Percentiles rank a stretch among this genome's conserved stretches.
Evolutionary conservation across 176 grass and related monocot genomes (phyloP).

Genomic region (Musa acuminata): DNA sequence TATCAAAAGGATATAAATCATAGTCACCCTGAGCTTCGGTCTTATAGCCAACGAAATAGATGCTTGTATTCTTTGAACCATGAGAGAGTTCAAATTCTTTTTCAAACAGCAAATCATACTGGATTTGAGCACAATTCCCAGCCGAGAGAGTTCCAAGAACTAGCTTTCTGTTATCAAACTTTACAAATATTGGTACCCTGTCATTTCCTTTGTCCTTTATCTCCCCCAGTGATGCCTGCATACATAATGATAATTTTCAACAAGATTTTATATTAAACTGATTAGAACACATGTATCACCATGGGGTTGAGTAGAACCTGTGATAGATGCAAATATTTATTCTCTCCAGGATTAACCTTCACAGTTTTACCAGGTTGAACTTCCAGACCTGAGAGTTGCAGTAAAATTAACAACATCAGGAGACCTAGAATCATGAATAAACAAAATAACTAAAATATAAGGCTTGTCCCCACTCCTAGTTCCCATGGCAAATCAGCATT

Average conservation of each 20-base stretch:
- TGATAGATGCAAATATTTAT: conserved; percentile 65
- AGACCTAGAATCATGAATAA: not conserved
- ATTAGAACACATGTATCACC: not conserved
- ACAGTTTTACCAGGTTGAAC: conserved; percentile 63
- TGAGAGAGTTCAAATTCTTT: conserved; percentile 83
- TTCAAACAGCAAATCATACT: conserved; percentile 72
- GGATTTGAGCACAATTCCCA: conserved; percentile 50
- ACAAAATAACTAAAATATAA: too few relatives aligned
- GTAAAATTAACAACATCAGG: not conserved
- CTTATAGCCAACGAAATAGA: conserved; percentile 76
- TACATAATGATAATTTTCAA: not conserved
- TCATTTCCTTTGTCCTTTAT: conserved; percentile 46
- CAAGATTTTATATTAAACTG: not conserved
- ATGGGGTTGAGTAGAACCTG: conserved; percentile 31
- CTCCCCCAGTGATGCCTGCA: conserved; percentile 55
- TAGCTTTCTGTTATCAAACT: conserved; percentile 41
- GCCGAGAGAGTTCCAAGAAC: conserved; percentile 56
- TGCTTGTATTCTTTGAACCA: conserved; percentile 57
- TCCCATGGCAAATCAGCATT: not conserved
- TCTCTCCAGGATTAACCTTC: conserved; percentile 45
- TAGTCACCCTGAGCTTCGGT: conserved; percentile 29
- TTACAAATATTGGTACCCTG: conserved; percentile 41
- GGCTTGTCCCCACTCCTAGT: too few relatives aligned
- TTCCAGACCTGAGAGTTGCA: conserved; percentile 46
- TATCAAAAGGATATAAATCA: conserved; percentile 43